These are phyloP conservation scores for Gamsiella multidivaricata DNA, from an alignment of 192 early-diverging fungal species.

Conservation along the genomic window DNA sequence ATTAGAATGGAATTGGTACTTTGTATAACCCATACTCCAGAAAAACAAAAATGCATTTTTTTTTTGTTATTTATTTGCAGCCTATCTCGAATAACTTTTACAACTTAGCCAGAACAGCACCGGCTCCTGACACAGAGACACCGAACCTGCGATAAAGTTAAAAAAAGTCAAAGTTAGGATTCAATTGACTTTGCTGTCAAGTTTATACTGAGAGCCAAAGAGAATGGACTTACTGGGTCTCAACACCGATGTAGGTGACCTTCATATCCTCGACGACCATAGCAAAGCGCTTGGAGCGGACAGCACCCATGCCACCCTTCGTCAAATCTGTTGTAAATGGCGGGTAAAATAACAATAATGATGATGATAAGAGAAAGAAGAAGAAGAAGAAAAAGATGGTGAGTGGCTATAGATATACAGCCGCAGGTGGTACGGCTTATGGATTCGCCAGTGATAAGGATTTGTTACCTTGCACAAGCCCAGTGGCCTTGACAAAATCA, in stretches of 20 bases:
- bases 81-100: too few relatives aligned
- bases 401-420: background rate
- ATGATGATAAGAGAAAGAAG: slow-evolving; percentile 1
- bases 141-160: slow-evolving; percentile 38
- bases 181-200: background rate
- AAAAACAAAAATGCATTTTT: too few relatives aligned
- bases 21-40: too few relatives aligned
- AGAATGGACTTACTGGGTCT: slow-evolving; percentile 45
- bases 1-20: too few relatives aligned
- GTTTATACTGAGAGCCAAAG: background rate
- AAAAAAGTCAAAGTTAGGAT: background rate
- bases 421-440: too few relatives aligned
- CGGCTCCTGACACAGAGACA: slow-evolving; percentile 67
- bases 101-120: slow-evolving; percentile 67
- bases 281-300: slow-evolving; percentile 78
- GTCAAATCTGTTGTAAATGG: slow-evolving; percentile 67
- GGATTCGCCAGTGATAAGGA: too few relatives aligned
- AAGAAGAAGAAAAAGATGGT: slow-evolving; percentile 2
- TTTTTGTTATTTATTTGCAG: too few relatives aligned
- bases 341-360: too few relatives aligned
- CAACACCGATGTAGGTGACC: slow-evolving; percentile 80
- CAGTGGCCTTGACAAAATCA: slow-evolving; percentile 73
- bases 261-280: slow-evolving; percentile 77
- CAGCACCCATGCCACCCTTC: slow-evolving; percentile 69
- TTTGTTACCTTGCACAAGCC: slow-evolving; percentile 65